Evolutionary conservation across 2,329 filamentous ascomycete species (phyloP), one percentile per base, ranked within the genome.

Genomic region (Botrytis deweyae): DNA sequence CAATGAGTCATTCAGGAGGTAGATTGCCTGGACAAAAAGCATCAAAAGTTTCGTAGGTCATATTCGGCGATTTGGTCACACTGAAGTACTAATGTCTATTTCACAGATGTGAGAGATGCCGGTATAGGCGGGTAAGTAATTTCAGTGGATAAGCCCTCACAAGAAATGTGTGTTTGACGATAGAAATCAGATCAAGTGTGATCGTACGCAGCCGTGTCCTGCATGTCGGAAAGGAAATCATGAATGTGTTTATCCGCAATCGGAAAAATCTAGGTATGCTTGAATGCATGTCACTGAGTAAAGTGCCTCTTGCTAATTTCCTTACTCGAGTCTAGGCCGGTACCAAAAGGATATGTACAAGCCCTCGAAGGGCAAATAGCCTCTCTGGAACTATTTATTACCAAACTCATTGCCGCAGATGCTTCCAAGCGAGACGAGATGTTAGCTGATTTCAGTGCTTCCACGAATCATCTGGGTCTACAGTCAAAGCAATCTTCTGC

Each of bases 141-240:
- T 59, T 18, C 25, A 59, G 29, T 1, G 36, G 29, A 6, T 20
- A n/a, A 52, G n/a, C 29, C 25, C 22, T 69, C 9, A 22, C 22
- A 49, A 36, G 3, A 4, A 44, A n/a, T n/a, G 36, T n/a, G 38
- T 63, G 61, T n/a, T 42, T 62, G 18, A 40, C 22, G 33, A n/a
- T 52, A 46, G 33, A 25, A 52, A 16, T 77, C 78, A 75, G 83
- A 85, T 88, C 55, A 88, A 87, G 81, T 88, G 87, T 78, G 85
- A 88, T 77, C 84, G 86, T 5, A 83, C 83, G 64, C 80, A 83
- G 22, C 87, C 87, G 20, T 88, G 87, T 77, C 84, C 83, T 46
- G 85, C 84, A 74, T 88, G 87, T 76, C 78, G 81, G 77, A 83
- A 84, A 76, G 82, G 83, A 10, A 81, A 81, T 33, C 82, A 81